Evolutionary conservation across 768 basidiomycete genomes (phyloP).

Genomic region (Leccinum boreale): DNA sequence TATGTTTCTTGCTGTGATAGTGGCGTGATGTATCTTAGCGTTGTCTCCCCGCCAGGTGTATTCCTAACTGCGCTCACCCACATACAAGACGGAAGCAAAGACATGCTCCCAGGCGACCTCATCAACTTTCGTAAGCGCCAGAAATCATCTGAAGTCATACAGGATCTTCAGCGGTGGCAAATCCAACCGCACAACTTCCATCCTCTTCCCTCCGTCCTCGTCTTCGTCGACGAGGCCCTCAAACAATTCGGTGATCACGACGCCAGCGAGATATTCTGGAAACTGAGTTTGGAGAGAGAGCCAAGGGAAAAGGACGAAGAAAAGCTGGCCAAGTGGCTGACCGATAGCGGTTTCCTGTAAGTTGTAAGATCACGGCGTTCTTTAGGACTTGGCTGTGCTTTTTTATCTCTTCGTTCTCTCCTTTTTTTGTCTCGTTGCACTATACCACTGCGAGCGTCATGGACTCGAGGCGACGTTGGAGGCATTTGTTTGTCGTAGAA

Average conservation of each 20-base stretch:
- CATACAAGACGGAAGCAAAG: conserved; percentile 60
- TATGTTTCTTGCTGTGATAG: conserved; percentile 25
- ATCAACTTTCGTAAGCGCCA: conserved; percentile 61
- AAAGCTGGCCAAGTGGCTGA: conserved; percentile 39
- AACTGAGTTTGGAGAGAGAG: conserved; percentile 48
- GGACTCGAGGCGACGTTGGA: conserved; percentile 3
- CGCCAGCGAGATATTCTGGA: conserved; percentile 38
- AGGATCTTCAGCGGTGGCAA: conserved; percentile 58
- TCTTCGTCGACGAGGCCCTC: conserved; percentile 42
- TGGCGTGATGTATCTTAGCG: conserved; percentile 2
- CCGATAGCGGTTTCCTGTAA: conserved; percentile 39
- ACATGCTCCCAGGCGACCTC: conserved; percentile 41
- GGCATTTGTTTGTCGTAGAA: neutral
- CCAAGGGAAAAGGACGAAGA: conserved; percentile 56
- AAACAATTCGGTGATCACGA: conserved; percentile 34
- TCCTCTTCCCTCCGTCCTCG: conserved; percentile 39
- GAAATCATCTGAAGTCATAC: conserved; percentile 51
- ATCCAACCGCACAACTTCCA: conserved; percentile 53
- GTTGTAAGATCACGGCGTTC: neutral
- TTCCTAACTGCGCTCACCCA: conserved; percentile 59
- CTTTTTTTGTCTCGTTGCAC: neutral
- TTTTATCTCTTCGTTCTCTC: neutral
- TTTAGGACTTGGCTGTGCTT: neutral
- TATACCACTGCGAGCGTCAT: neutral
- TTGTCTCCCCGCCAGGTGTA: conserved; percentile 38